Conservation (phyloP, 768 basidiomycete genomes). For the Tricholoma furcatifolium region DNA sequence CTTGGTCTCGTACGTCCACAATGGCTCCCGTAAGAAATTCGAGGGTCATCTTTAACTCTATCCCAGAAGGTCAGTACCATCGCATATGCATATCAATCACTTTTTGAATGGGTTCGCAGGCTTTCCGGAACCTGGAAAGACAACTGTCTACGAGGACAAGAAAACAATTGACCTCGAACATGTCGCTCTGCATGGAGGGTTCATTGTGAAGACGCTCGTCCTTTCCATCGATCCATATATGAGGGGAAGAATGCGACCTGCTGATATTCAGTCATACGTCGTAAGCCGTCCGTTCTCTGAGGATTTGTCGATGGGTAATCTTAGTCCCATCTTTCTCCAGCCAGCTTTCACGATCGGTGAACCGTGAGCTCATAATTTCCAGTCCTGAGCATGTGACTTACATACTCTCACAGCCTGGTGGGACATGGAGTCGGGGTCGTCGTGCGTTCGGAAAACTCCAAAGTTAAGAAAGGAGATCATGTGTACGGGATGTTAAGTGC, state of each 20-base stretch:
- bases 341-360: constrained; percentile 15
- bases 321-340: background rate
- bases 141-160: constrained; percentile 35
- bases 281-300: constrained; percentile 8
- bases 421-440: constrained; percentile 20
- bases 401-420: constrained; percentile 10
- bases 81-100: background rate
- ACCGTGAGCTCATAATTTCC: constrained; percentile 19
- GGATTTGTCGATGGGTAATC: background rate
- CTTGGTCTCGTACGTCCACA: background rate
- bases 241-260: constrained; percentile 33
- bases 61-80: background rate
- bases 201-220: constrained; percentile 42
- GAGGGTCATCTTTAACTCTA: background rate
- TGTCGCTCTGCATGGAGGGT: constrained; percentile 15
- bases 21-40: constrained; percentile 5
- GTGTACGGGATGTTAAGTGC: constrained; percentile 26
- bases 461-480: constrained; percentile 27
- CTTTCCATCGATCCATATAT: constrained; percentile 48
- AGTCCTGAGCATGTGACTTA: background rate
- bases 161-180: constrained; percentile 43
- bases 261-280: constrained; percentile 17
- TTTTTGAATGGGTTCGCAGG: background rate
- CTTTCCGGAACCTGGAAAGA: constrained; percentile 29
- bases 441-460: constrained; percentile 16